Conservation (phyloP, 2,329 filamentous ascomycete genomes). For the Fusarium sp. region DNA sequence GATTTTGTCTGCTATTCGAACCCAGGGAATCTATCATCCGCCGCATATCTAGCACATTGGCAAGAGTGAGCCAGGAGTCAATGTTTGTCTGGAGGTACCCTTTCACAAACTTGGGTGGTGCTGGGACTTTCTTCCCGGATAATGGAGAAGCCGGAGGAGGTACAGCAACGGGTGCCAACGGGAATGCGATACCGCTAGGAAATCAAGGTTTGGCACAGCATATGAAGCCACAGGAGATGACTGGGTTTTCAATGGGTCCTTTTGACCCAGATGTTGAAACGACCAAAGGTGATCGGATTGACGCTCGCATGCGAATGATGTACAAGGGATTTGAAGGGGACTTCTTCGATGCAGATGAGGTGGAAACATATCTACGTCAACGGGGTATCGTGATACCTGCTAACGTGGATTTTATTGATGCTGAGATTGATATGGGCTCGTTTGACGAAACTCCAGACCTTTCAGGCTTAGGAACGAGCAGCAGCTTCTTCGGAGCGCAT, state of each 20-base stretch:
- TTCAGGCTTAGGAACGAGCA: neutral
- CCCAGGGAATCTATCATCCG: conserved; percentile 57
- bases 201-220: conserved; percentile 50
- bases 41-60: conserved; percentile 51
- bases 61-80: conserved; percentile 49
- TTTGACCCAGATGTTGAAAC: conserved; percentile 54
- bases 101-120: conserved; percentile 72
- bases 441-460: conserved; percentile 44
- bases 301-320: conserved; percentile 60
- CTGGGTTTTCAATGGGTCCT: conserved; percentile 57
- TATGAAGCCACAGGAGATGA: conserved; percentile 36
- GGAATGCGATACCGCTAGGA: conserved; percentile 41
- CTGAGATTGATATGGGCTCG: conserved; percentile 60
- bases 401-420: conserved; percentile 67
- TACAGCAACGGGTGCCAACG: neutral
- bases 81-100: conserved; percentile 69
- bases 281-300: conserved; percentile 55
- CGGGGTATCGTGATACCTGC: conserved; percentile 71
- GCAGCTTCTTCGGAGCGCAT: conserved; percentile 23
- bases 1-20: conserved; percentile 73
- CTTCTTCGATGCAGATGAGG: conserved; percentile 81
- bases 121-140: conserved; percentile 70
- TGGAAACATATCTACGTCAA: conserved; percentile 76
- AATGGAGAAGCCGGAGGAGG: conserved; percentile 1
- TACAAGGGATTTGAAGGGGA: conserved; percentile 74